Percentiles rank a stretch among this genome's conserved stretches.
Conservation (phyloP, 1,284 basidiomycete genomes). For the Tilletiopsis washingtonensis region DNA sequence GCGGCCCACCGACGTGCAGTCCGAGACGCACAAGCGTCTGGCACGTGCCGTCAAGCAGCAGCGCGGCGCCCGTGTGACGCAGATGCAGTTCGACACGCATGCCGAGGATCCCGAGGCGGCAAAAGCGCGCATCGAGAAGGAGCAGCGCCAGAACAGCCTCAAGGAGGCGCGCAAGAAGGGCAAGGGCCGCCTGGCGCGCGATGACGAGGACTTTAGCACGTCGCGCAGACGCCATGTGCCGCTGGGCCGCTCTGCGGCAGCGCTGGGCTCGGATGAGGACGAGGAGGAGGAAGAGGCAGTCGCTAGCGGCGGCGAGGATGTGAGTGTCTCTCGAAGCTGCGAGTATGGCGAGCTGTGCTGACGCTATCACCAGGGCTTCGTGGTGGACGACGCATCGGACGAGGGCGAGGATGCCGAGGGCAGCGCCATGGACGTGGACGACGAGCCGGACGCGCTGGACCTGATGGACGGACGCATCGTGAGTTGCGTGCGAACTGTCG, state of each 20-base stretch:
- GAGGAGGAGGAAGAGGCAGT: neutral
- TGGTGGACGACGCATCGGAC: conserved; percentile 6
- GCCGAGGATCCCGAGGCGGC: conserved; percentile 1
- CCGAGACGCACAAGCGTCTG: conserved; percentile 5
- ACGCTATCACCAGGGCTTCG: conserved; percentile 3
- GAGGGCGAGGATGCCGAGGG: conserved; percentile 2
- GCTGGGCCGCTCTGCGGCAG: neutral
- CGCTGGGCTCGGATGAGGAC: neutral
- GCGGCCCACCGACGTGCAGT: conserved; percentile 1
- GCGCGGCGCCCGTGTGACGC: conserved; percentile 1
- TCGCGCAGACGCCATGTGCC: neutral
- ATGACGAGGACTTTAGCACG: conserved; percentile 1
- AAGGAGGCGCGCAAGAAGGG: neutral
- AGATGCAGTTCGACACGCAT: neutral
- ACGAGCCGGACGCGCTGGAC: conserved; percentile 8
- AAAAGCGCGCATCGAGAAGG: conserved; percentile 1
- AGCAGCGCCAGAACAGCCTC: neutral
- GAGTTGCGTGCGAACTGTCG: neutral
- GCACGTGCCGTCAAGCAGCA: conserved; percentile 3
- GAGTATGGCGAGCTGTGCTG: neutral
- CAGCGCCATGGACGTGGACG: conserved; percentile 1
- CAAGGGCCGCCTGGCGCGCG: neutral
- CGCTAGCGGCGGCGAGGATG: neutral
- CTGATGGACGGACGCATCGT: conserved; percentile 3
- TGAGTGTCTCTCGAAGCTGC: neutral